Base-by-base conservation (phyloP, 2,329 filamentous ascomycete genomes). In the Neopestalotiopsis rosae region DNA sequence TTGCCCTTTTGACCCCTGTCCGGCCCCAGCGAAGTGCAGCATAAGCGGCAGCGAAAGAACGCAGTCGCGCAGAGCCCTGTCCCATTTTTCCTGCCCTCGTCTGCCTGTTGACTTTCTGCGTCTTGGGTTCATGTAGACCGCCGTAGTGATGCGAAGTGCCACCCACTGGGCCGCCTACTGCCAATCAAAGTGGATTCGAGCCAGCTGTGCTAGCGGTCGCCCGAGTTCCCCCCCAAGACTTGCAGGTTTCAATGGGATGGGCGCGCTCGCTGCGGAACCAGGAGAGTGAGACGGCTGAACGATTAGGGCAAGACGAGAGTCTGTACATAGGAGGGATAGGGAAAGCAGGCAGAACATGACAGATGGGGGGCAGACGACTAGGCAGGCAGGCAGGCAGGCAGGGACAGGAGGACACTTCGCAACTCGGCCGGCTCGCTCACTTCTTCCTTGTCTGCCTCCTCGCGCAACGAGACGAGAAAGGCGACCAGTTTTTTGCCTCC, bases 141-240 rank as follows among this genome's bases (percentile, higher is more conserved):
- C 65, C 65, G 65, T 67, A 67, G 56, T 17, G 20, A 24, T 57
- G 24, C 30, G 24, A 30, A 59, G 57, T 34, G 24, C 57, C 57
- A 59, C 20, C 17, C 20, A 38, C 57, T 28, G 30, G 13, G n/a
- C 13, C 13, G 42, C 45, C 49, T 32, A 45, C 40, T 30, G 38
- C 65, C 65, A 67, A 67, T 67, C 65, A 67, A 42, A 58, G 49
- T 34, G n/a, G 63, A 57, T 40, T 24, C n/a, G 40, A 20, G 42
- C 45, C 17, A 49, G 38, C n/a, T 30, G 30, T 65, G 34, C 42
- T 32, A 34, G 56, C 34, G n/a, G 56, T 24, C 52, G 52, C 52
- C 34, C 34, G 34, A 38, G 34, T 38, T 28, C 24, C 34, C 34
- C 28, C n/a, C 32, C 32, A 59, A 52, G 52, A 61, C 65, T 61